Evolutionary conservation across 768 basidiomycete species (phyloP).

Genomic region (Arthromyces matolae): DNA sequence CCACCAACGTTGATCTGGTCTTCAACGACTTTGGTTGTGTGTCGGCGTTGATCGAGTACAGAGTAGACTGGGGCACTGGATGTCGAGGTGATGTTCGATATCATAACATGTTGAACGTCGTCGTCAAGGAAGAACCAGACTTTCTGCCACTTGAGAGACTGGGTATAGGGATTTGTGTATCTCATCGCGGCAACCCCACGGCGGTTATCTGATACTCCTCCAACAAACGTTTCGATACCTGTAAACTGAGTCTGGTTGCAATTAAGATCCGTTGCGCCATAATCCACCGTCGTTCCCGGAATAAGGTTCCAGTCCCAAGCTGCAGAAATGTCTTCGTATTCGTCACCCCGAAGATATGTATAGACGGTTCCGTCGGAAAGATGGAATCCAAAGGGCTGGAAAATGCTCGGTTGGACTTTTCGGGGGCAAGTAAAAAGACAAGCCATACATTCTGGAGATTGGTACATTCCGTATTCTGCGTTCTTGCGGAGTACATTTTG

Average conservation of each 20-base stretch:
- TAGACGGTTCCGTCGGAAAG: constrained; percentile 62
- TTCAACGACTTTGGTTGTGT: constrained; percentile 39
- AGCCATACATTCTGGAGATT: constrained; percentile 63
- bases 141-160: constrained; percentile 58
- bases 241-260: constrained; percentile 40
- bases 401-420: neutral
- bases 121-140: constrained; percentile 70
- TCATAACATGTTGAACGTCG: constrained; percentile 61
- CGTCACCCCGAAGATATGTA: constrained; percentile 61
- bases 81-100: constrained; percentile 46
- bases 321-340: constrained; percentile 71
- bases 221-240: constrained; percentile 59
- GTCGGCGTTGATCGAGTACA: constrained; percentile 64
- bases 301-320: constrained; percentile 79
- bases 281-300: constrained; percentile 68
- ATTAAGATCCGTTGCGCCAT: constrained; percentile 48
- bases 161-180: constrained; percentile 61
- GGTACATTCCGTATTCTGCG: constrained; percentile 60
- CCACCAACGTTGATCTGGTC: constrained; percentile 26
- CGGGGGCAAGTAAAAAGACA: too few relatives aligned
- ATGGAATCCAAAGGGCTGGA: constrained; percentile 62
- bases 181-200: constrained; percentile 60
- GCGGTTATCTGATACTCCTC: constrained; percentile 57
- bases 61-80: constrained; percentile 49
- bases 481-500: constrained; percentile 60